A percentile compares a stretch with the other conserved stretches of the same genome.
These are phyloP conservation scores for Populus trichocarpa DNA, from an alignment of 441 rosid genomes.

Conservation along the genomic window DNA sequence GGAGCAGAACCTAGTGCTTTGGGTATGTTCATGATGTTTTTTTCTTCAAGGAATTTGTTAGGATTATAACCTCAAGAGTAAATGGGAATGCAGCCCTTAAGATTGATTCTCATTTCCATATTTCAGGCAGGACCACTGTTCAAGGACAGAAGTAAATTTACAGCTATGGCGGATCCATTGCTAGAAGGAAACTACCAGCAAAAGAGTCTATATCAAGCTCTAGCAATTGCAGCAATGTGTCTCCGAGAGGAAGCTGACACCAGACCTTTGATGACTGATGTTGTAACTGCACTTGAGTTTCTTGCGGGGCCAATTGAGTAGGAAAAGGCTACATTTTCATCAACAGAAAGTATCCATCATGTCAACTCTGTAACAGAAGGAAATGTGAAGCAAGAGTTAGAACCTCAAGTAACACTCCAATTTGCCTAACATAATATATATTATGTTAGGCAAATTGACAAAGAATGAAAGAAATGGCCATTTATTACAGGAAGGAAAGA, in stretches of 20 bases:
- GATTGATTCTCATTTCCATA: not conserved
- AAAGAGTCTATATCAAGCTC: conserved; percentile 77
- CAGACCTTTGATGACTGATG: conserved; percentile 82
- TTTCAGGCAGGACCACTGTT: conserved; percentile 71
- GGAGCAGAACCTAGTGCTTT: conserved; percentile 70
- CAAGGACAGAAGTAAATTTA: conserved; percentile 61
- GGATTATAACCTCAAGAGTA: not conserved
- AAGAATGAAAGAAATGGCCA: too few species aligned
- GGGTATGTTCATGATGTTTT: conserved; percentile 43
- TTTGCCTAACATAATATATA: too few species aligned
- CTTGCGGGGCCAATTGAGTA: conserved; percentile 29
- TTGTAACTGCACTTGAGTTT: conserved; percentile 69
- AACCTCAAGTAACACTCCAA: not conserved
- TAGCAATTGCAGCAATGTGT: conserved; percentile 88
- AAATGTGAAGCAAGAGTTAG: conserved; percentile 1
- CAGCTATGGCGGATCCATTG: conserved; percentile 71
- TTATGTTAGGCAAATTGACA: too few species aligned
- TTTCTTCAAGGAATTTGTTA: not conserved
- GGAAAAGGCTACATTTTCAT: not conserved
- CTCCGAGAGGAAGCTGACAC: conserved; percentile 73
- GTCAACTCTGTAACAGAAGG: conserved; percentile 12
- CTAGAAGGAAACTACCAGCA: conserved; percentile 54
- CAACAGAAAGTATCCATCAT: not conserved
- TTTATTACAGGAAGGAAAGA: too few species aligned
- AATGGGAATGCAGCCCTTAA: not conserved